These are phyloP conservation scores for Neophaeococcomyces mojaviensis DNA, from an alignment of 2,329 filamentous ascomycete species.

Conservation along the genomic window DNA sequence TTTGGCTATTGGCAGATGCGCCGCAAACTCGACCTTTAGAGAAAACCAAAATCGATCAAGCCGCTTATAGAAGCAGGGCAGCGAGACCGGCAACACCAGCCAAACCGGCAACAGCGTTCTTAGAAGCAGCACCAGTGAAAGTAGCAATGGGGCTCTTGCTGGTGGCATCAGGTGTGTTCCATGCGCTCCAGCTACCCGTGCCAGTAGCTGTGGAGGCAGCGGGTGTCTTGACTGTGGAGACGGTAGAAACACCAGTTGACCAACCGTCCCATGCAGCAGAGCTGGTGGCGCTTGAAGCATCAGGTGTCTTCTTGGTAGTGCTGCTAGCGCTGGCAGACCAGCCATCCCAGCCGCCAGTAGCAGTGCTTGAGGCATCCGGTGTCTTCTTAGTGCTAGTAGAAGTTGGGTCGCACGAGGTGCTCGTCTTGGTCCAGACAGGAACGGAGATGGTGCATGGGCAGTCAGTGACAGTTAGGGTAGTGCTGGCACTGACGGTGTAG, in stretches of 20 bases:
- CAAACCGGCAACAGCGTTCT: conserved; percentile 22
- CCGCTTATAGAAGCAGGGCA: conserved; percentile 22
- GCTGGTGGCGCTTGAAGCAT: conserved; percentile 4
- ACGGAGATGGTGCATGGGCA: conserved; percentile 25
- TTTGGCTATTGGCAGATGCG: too few species aligned
- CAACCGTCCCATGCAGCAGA: conserved; percentile 8
- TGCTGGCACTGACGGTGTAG: conserved; percentile 21
- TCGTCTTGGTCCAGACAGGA: conserved; percentile 20
- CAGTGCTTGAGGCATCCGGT: conserved; percentile 1
- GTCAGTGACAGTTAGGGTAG: conserved; percentile 25
- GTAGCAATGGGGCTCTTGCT: conserved; percentile 8
- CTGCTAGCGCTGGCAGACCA: background rate
- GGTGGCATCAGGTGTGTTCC: background rate
- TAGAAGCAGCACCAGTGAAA: conserved; percentile 23
- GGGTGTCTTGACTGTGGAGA: conserved; percentile 10
- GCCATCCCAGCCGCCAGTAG: background rate
- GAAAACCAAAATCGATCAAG: background rate
- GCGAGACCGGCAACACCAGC: conserved; percentile 24
- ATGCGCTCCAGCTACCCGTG: background rate
- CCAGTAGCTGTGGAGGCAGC: conserved; percentile 5
- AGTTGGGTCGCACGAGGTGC: conserved; percentile 17
- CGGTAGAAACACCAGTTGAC: background rate
- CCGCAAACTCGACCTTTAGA: background rate
- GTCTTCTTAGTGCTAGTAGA: conserved; percentile 6
- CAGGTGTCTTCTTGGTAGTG: background rate